Evolutionary conservation across 306 rosid species (phyloP), one percentile per base, ranked within the genome.

Genomic region (Trifolium pratense): DNA sequence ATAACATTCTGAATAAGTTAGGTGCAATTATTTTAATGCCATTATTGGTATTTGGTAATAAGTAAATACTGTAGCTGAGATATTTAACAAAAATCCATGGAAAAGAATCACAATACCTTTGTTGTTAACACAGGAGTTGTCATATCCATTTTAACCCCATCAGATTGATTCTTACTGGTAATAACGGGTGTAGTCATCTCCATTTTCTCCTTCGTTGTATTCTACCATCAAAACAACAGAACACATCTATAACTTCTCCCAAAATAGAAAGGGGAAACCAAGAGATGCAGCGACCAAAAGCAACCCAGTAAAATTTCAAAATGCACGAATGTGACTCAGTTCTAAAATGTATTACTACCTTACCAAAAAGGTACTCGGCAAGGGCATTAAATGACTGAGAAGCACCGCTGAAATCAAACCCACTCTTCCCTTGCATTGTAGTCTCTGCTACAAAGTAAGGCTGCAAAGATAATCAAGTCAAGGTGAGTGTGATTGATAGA

Each of bases 101-200:
- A 66, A 78, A 76, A 45, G 16, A 77, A 57, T 31, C 68, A 66
- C 69, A 85, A 56, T 84, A 92, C 97, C 87, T 78, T 90, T 73
- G 79, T 85, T 68, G 98, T 94, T 74, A 91, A 70, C 70, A 89
- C 97, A 34, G 96, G 98, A 66, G 97, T 88, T 58, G 92, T 94
- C 97, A 91, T 94, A 46, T 89, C 97, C 98, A 89, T 89, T 84
- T 89, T 91, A 87, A 80, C 85, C 63, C 91, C 96, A 51, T 73
- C 86, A n/a, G 91, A 71, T 68, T 79, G 87, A 58, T 71, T 77
- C 83, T 86, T 90, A 70, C 86, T 84, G 5, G 97, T 89, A 56
- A 88, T 74, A 78, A 94, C 98, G 1, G 97, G 98, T 7, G 97
- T 85, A 52, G 96, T 94, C 97, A 94, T 94, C 81, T 91, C 97